Base-by-base conservation (phyloP, 441 rosid species). In the Pelargonium exstipulatum region DNA sequence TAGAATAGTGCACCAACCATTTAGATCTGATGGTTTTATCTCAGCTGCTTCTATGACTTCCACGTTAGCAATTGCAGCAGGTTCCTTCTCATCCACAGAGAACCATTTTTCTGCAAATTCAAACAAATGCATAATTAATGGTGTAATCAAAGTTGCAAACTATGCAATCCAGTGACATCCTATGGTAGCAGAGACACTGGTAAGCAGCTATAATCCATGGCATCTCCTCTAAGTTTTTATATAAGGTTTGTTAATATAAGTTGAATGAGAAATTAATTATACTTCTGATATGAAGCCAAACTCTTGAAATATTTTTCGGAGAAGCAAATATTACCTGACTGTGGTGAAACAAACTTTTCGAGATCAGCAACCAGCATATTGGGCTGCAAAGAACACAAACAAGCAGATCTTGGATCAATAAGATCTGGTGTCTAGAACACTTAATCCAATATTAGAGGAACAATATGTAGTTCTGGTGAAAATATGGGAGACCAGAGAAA, bases 311-410 rank as follows among this genome's bases (percentile, higher is more conserved):
- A 17, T 57, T 22, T 57, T 57, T 10, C 13, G 2, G 14, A 9
- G 22, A 22, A 58, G 63, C 63, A 58, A 64, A 61, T 70, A 73
- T 64, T 76, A 86, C 97, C 96, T 78, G 85, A 57, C 32, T 75
- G 66, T 62, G 90, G 82, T 51, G 88, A 83, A 70, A 77, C 85
- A 61, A 95, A 86, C 77, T 95, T 95, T 83, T 89, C 96, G 79
- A 92, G 70, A 77, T 95, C 97, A 77, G 83, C 96, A 46, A 95
- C 97, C 68, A 95, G 88, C 96, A 91, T 95, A 79, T 95, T 95
- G 57, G 99, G 99, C 99, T 95, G 87, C 72, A 81, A 76, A 43
- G 58, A 24, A 71, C 13, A 12, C 76, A 37, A 51, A 9, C 72
- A 77, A 22, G 10, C 40, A 35, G 40, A 7, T 35, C 40, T 35